These are phyloP conservation scores for Fusarium pseudonygamai DNA, from an alignment of 2,329 filamentous ascomycete genomes.

Conservation along the genomic window DNA sequence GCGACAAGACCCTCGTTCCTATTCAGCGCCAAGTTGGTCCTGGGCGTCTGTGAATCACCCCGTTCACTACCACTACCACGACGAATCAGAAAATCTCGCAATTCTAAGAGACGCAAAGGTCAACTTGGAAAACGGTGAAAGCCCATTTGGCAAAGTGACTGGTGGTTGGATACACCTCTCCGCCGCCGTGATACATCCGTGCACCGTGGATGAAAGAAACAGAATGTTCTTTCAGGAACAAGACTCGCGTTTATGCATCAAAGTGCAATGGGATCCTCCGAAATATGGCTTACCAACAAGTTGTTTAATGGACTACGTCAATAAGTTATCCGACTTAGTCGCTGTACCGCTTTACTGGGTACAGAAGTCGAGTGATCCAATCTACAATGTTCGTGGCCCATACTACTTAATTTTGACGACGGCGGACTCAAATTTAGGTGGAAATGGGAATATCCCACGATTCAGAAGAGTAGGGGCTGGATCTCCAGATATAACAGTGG, in stretches of 20 bases:
- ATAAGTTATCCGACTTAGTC: background rate
- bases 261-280: rapidly evolving
- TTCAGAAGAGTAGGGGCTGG: background rate
- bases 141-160: background rate
- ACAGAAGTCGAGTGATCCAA: background rate
- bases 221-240: rapidly evolving
- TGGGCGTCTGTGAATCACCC: background rate
- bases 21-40: background rate
- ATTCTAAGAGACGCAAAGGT: background rate
- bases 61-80: rapidly evolving
- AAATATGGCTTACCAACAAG: background rate
- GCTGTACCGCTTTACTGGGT: background rate
- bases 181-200: background rate
- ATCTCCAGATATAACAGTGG: background rate
- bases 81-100: background rate
- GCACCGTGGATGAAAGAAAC: rapidly evolving
- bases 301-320: rapidly evolving
- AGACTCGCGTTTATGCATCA: rapidly evolving
- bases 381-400: background rate
- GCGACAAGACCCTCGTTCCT: too few species aligned
- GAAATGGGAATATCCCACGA: rapidly evolving
- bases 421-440: background rate
- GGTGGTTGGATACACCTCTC: background rate
- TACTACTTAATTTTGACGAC: background rate
- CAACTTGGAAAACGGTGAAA: rapidly evolving